Evolutionary conservation across 768 basidiomycete species (phyloP).

Genomic region (Scleroderma citrinum): DNA sequence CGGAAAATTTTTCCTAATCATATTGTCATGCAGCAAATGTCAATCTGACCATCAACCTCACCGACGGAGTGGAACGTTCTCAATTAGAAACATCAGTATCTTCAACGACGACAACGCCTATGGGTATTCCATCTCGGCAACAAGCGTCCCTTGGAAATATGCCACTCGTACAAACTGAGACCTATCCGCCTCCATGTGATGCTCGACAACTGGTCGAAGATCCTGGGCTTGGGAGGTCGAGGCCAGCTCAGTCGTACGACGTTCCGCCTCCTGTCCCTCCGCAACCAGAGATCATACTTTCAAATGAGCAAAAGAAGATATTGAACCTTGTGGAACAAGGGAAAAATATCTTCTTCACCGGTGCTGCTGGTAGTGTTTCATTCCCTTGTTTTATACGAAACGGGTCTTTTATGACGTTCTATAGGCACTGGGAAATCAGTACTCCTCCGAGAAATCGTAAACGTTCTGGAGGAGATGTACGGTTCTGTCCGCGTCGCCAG

Average conservation of each 20-base stretch:
- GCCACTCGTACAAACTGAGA: neutral
- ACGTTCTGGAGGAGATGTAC: conserved; percentile 27
- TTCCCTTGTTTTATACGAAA: neutral
- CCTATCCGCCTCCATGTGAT: neutral
- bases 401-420: neutral
- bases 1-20: neutral
- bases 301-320: conserved; percentile 38
- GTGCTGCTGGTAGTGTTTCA: conserved; percentile 52
- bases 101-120: neutral
- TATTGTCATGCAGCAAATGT: neutral
- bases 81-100: neutral
- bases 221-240: neutral
- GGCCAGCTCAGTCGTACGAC: neutral
- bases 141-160: neutral
- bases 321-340: conserved; percentile 44
- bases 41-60: neutral
- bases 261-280: neutral
- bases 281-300: conserved; percentile 19
- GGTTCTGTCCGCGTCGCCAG: conserved; percentile 38
- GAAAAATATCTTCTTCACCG: conserved; percentile 68
- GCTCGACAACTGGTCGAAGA: neutral
- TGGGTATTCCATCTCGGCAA: neutral
- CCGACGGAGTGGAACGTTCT: neutral
- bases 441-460: conserved; percentile 57
- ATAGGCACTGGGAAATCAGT: conserved; percentile 69